Base-by-base conservation (phyloP, 768 basidiomycete species). In the Tremella mesenterica region DNA sequence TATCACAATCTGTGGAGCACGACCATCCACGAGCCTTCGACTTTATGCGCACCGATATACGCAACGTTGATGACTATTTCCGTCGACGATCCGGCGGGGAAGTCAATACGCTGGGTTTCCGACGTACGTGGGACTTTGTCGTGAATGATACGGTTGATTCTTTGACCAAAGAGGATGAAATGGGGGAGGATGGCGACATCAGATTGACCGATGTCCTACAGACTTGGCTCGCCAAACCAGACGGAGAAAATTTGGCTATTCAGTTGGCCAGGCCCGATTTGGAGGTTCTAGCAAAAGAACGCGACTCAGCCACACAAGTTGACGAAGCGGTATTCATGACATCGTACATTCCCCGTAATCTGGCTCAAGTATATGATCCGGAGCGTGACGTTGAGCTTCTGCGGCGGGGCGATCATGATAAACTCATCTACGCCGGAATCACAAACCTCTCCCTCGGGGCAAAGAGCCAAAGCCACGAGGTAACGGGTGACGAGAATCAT, bases 1-100 rank as follows among this genome's bases (percentile, higher is more conserved):
- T 99, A 54, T 95, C 92, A 1, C 95, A 99, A 71, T 92, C 89
- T 58, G 92, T 99, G 30, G 95, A 99, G 65, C 92, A 96, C 68
- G 93, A 97, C 73, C 95, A 99, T 64, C 95, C 93, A 0, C 79
- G 85, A 26, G 89, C 95, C 0, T 96, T 91, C 70, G 93, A 99
- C 73, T 99, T 99, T 75, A 79, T 99, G 31, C 84, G 92, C 25
- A 83, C 79, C 41, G 95, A 99, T 73, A 80, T 99, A 46, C 83
- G 83, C 62, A 97, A 99, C 70, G 78, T 91, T 38, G 90, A 95
- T 55, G 92, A 91, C 30, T 99, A 86, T 73, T 99, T 96, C 71
- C 79, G 80, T 4, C 78, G 83, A 58, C 79, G 82, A 18, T 65
- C 67, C 0, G 43, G 53, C 9, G 67, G 63, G 7, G 88, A 86